These are phyloP conservation scores for Boechera divaricarpa DNA, from an alignment of 345 rosid species.

Conservation along the genomic window DNA sequence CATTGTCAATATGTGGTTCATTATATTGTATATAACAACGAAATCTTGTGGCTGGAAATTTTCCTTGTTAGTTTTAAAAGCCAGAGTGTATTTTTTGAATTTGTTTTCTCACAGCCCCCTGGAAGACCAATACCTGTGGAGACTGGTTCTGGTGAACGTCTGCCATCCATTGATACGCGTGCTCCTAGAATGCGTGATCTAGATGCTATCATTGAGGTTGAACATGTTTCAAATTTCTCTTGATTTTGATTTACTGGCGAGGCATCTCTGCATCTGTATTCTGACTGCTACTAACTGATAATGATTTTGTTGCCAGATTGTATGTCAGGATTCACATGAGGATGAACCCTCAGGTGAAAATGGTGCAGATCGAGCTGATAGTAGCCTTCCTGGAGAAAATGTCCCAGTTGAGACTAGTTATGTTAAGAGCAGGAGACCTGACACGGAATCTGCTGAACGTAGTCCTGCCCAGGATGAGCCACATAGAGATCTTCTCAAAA, in stretches of 20 bases:
- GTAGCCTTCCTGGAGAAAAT: conserved; percentile 54
- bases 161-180: conserved; percentile 86
- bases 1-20: conserved; percentile 23
- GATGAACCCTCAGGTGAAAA: conserved; percentile 44
- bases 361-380: conserved; percentile 46
- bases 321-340: conserved; percentile 65
- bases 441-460: conserved; percentile 49
- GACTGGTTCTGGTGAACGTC: conserved; percentile 86
- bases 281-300: conserved; percentile 42
- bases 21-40: conserved; percentile 7
- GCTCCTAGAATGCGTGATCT: conserved; percentile 89
- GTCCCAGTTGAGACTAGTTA: conserved; percentile 47
- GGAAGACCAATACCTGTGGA: conserved; percentile 99
- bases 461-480: conserved; percentile 56
- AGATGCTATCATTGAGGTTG: conserved; percentile 96
- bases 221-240: conserved; percentile 31
- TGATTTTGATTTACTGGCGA: conserved; percentile 21
- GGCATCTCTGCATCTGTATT: conserved; percentile 30
- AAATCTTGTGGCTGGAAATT: conserved; percentile 2
- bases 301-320: conserved; percentile 67
- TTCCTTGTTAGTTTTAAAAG: conserved; percentile 17
- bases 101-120: conserved; percentile 70
- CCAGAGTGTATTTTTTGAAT: conserved; percentile 27
- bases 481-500: conserved; percentile 49
- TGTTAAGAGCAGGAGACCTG: conserved; percentile 48